Evolutionary conservation across 306 rosid species (phyloP).

Genomic region (Mucuna pruriens): DNA sequence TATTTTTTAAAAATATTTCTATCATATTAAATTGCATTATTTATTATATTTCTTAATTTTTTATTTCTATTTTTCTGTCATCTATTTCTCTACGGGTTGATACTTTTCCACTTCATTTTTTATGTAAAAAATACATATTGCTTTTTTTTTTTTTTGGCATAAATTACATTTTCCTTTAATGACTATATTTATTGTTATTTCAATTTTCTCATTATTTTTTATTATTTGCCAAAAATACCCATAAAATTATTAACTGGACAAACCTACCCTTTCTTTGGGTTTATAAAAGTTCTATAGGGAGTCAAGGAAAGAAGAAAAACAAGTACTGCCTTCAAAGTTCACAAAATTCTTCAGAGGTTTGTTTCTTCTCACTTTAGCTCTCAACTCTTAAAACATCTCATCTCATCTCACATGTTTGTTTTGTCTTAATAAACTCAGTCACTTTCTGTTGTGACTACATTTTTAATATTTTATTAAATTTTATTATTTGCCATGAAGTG

Average conservation of each 20-base stretch:
- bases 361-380: not conserved
- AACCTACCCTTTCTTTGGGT: not conserved
- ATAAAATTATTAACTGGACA: constrained; percentile 11
- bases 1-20: no score
- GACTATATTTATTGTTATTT: not conserved
- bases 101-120: not conserved
- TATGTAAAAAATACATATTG: not conserved
- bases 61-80: no score
- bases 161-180: not conserved
- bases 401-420: not conserved
- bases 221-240: not conserved
- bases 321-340: not conserved
- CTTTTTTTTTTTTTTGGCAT: not conserved
- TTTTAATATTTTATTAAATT: not conserved
- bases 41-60: no score
- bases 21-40: no score
- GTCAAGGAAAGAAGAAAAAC: not conserved
- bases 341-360: not conserved
- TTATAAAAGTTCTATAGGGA: not conserved
- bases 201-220: not conserved
- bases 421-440: not conserved
- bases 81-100: not conserved
- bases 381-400: not conserved
- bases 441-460: not conserved
- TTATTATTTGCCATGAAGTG: not conserved